Conservation (phyloP, 1,284 basidiomycete genomes). For the Ceraceosorus bombacis region DNA sequence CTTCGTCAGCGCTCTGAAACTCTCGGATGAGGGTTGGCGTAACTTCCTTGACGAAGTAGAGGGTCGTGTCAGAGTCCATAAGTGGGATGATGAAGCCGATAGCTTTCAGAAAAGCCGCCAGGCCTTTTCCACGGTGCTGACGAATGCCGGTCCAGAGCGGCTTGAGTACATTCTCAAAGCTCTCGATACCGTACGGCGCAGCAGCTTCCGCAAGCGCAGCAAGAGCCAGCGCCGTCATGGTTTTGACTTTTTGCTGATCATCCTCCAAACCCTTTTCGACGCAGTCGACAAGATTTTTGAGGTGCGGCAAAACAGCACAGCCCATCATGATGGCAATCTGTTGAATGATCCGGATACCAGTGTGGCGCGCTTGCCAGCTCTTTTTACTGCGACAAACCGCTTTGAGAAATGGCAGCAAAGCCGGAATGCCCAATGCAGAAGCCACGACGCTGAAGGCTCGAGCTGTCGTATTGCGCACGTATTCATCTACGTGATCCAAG, state of each 20-base stretch:
- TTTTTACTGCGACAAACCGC: conserved; percentile 98
- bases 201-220: conserved; percentile 94
- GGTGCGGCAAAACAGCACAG: conserved; percentile 93
- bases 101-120: conserved; percentile 96
- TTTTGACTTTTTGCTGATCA: conserved; percentile 97
- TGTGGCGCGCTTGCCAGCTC: conserved; percentile 98
- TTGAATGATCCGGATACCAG: conserved; percentile 97
- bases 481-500: conserved; percentile 99
- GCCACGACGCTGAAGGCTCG: conserved; percentile 98
- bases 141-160: conserved; percentile 97
- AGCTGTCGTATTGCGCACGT: conserved; percentile 97
- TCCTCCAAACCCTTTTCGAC: conserved; percentile 92
- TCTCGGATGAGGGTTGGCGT: conserved; percentile 70
- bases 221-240: conserved; percentile 95
- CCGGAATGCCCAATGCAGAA: conserved; percentile 93
- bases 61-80: conserved; percentile 80
- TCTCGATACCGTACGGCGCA: conserved; percentile 98
- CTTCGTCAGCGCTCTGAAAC: conserved; percentile 98
- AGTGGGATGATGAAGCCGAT: conserved; percentile 99
- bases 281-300: conserved; percentile 91
- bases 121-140: conserved; percentile 92
- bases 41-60: conserved; percentile 48
- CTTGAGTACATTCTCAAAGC: conserved; percentile 95
- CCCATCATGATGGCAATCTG: conserved; percentile 99
- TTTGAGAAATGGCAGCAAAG: conserved; percentile 92